Evolutionary conservation across 225 moss, liverwort and hornwort species (phyloP), one percentile per base, ranked within the genome.

Genomic region (Ulota crispa): DNA sequence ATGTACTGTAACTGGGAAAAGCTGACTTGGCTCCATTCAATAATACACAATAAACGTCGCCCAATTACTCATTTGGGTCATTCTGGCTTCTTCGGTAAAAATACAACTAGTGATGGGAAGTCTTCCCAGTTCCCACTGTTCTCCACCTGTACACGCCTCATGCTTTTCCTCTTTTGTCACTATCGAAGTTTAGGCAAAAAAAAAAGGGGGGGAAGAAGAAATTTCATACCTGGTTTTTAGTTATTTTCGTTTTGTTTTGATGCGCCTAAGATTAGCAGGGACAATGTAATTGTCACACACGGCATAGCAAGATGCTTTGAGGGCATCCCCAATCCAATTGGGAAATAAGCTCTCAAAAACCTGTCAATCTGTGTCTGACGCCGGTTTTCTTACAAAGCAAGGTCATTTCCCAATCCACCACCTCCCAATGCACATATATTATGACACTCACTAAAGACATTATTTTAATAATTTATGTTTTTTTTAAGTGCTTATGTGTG

Each of bases 21-120:
- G 64, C 21, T 76, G 52, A 69, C 69, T 59, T 53, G 62, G 31
- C 60, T 83, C 71, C 54, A 64, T 78, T 52, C 80, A 84, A 80
- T 75, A 69, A 80, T 84, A 31, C 70, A 75, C 43, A 43, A 4
- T 21, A 15, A 23, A 75, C 42, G 69, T 63, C 28, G 80, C 53
- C 75, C 0, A 14, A 32, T 76, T 47, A 68, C 68, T 60, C 61
- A 52, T 27, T 50, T 50, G 50, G 16, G 76, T 37, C 68, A 76
- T 59, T 82, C 76, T 67, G 81, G 26, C 67, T 82, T 23, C 60
- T 68, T 9, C 23, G 2, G 56, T 61, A 52, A 76, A 68, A 50
- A 32, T 20, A 55, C 1, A 26, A 28, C 73, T 32, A 5, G 8
- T 5, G 37, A 57, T 27, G 47, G 47, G 14, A 45, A n/a, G n/a